Percentiles rank a stretch among this genome's conserved stretches.
phyloP scores from a whole-genome alignment of 768 basidiomycete species.

The Lactarius evosmus region DNA sequence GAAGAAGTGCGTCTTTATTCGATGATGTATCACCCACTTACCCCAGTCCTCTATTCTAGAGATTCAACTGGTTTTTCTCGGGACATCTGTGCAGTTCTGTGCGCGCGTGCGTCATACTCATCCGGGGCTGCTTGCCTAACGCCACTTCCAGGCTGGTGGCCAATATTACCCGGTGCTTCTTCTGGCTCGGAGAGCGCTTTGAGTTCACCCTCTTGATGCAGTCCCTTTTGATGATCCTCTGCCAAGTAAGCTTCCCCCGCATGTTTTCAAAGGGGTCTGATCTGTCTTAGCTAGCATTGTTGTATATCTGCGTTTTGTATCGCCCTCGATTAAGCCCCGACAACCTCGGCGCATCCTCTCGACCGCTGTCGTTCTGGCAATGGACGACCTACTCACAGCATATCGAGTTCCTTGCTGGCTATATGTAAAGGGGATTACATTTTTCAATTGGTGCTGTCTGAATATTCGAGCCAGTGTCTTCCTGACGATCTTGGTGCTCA shows the following conservation, averaged over 20 bases:
- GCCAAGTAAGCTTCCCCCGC: constrained; percentile 53
- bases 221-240: constrained; percentile 79
- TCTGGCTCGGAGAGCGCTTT: constrained; percentile 81
- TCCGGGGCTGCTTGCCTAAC: background rate
- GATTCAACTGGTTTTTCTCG: constrained; percentile 83
- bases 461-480: constrained; percentile 44
- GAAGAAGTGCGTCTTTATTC: constrained; percentile 51
- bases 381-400: constrained; percentile 77
- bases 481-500: constrained; percentile 70
- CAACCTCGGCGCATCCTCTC: constrained; percentile 52
- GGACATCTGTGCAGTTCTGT: constrained; percentile 85
- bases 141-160: constrained; percentile 56
- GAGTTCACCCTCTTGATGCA: constrained; percentile 76
- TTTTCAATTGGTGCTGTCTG: background rate
- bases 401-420: constrained; percentile 75
- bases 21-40: constrained; percentile 2
- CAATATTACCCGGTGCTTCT: constrained; percentile 87
- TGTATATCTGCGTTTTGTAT: constrained; percentile 80
- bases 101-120: constrained; percentile 27
- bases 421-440: constrained; percentile 51
- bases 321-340: constrained; percentile 60
- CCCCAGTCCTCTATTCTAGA: constrained; percentile 39
- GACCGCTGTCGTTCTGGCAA: constrained; percentile 81
- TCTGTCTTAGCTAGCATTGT: constrained; percentile 56
- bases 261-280: constrained; percentile 18